Evolutionary conservation across 2,329 filamentous ascomycete genomes (phyloP).

Genomic region (Stagonosporopsis chrysanthemi): DNA sequence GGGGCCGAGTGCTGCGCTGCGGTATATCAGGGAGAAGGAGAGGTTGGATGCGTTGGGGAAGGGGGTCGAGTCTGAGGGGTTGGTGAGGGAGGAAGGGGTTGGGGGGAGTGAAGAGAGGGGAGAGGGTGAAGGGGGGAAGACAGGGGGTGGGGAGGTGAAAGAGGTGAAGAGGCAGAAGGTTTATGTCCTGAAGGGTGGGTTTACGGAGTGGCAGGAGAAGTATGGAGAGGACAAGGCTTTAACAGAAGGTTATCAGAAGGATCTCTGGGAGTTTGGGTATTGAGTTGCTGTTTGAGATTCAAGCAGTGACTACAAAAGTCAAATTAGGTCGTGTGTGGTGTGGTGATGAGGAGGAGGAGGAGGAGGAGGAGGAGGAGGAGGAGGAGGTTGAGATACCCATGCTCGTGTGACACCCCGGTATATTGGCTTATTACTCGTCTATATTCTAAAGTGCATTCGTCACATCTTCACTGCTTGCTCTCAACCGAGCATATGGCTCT

Average conservation of each 20-base stretch:
- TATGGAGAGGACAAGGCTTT: constrained; percentile 79
- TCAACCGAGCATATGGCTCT: constrained; percentile 9
- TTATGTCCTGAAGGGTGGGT: constrained; percentile 82
- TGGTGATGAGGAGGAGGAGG: neutral
- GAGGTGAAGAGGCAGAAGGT: constrained; percentile 68
- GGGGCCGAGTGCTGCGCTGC: constrained; percentile 82
- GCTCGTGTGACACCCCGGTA: neutral
- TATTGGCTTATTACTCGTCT: neutral
- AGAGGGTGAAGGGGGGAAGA: constrained; percentile 65
- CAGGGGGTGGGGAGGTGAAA: constrained; percentile 34
- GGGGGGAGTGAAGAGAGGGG: constrained; percentile 60
- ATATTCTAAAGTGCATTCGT: neutral
- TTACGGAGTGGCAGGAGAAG: constrained; percentile 86
- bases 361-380: no score
- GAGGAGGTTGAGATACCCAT: neutral
- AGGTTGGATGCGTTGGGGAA: constrained; percentile 47
- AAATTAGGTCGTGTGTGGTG: no score
- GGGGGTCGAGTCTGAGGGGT: constrained; percentile 29
- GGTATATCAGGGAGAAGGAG: constrained; percentile 77
- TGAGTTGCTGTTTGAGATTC: neutral
- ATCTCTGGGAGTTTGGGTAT: constrained; percentile 72
- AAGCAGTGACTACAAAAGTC: neutral
- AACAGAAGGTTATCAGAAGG: constrained; percentile 84
- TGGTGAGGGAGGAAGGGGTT: constrained; percentile 24
- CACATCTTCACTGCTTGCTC: constrained; percentile 6